Base-by-base conservation (phyloP, 2,329 filamentous ascomycete species). In the Neospermospora avenae region DNA sequence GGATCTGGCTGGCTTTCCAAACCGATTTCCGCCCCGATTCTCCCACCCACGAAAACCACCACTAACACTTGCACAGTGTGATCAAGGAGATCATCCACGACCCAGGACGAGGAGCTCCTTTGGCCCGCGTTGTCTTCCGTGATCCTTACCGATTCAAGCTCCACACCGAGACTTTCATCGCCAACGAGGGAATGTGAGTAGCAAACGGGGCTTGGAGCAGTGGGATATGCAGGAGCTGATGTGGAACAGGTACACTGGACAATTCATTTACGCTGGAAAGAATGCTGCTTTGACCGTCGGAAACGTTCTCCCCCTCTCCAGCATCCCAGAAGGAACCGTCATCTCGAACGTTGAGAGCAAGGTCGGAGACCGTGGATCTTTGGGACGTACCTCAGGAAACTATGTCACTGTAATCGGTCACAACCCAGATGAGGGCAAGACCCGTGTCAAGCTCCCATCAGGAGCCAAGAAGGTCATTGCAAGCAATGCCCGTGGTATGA, bases 221-320 rank as follows among this genome's bases (percentile, higher is more conserved):
- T 39, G 18, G 24, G 22, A 20, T 20, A 42, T 16, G 34, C 10
- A 31, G 18, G 41, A n/a, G 41, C 53, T 34, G 28, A 55, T 55
- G 98, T 86, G 95, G 95, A 84, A 97, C 98, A 51, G 48, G 93
- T 99, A 98, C 91, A 97, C 95, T 71, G 95, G 95, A 78, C 95
- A 99, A 82, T 99, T 99, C 87, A 92, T 99, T 89, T 99, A 99
- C 83, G 95, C 93, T 77, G 95, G 95, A 78, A 99, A 99, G 91
- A 95, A 96, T 83, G 95, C 95, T 75, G 84, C 89, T 71, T 87
- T 99, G 76, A 98, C 90, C 76, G 88, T 99, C 80, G 95, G 95
- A 80, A 99, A 99, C 86, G 82, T 99, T 77, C 91, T 99, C 67
- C 95, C 95, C 70, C 87, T 99, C 73, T 86, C 87, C 77, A 91